Evolutionary conservation across 352 stramenopile genomes (phyloP).

Genomic region (Phytopythium boreale): DNA sequence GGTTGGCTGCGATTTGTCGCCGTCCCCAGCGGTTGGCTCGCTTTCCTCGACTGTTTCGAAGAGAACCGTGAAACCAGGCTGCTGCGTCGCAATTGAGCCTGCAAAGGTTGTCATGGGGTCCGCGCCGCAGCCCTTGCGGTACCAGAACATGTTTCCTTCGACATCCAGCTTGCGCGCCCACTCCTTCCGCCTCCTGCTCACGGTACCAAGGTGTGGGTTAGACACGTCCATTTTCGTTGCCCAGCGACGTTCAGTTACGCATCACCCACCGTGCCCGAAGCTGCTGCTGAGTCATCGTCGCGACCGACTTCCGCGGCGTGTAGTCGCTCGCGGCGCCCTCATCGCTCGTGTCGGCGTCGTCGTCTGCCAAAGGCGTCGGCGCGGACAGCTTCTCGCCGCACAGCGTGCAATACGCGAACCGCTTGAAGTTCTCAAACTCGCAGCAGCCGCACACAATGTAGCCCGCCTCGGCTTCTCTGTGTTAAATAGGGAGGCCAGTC

Average conservation of each 20-base stretch:
- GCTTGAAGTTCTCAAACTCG: conserved; percentile 76
- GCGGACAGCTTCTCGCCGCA: conserved; percentile 52
- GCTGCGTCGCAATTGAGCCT: not conserved
- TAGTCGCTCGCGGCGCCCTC: not conserved
- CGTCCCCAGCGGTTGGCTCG: no score
- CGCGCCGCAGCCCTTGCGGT: conserved; percentile 14
- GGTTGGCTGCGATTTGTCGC: not conserved
- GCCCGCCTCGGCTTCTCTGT: conserved; percentile 53
- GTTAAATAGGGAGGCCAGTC: not conserved
- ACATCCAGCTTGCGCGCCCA: conserved; percentile 68
- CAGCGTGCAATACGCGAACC: conserved; percentile 56
- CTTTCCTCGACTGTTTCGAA: not conserved
- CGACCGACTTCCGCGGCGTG: not conserved
- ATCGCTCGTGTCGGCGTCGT: conserved; percentile 13
- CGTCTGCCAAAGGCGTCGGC: conserved; percentile 21
- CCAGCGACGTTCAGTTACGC: no score
- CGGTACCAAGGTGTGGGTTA: not conserved
- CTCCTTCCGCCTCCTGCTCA: conserved; percentile 52
- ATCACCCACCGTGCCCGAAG: conserved; percentile 6
- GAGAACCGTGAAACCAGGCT: not conserved
- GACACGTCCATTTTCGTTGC: not conserved
- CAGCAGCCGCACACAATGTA: conserved; percentile 45
- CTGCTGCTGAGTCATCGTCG: conserved; percentile 14
- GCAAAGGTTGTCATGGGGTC: not conserved
- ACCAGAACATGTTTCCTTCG: conserved; percentile 57